A percentile compares a stretch with the other conserved stretches of the same genome.
phyloP scores from a whole-genome alignment of 805 yeast species.

The Saturnispora sekii region DNA sequence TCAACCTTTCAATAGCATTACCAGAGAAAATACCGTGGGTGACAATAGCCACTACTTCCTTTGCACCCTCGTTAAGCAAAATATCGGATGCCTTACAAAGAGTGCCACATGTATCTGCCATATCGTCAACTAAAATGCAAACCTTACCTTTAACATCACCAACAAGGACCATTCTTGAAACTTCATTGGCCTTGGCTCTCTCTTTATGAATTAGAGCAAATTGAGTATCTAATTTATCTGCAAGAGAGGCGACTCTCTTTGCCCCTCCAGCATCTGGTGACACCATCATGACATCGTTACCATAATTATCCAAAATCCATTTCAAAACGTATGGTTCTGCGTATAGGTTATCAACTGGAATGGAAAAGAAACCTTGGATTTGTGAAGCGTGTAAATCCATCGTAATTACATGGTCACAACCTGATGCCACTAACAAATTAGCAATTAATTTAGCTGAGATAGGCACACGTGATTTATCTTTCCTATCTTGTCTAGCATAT shows the following conservation, averaged over 20 bases:
- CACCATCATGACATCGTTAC: constrained; percentile 61
- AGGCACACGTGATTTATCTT: constrained; percentile 93
- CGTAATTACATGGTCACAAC: constrained; percentile 91
- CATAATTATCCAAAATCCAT: constrained; percentile 57
- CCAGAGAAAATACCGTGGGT: constrained; percentile 94
- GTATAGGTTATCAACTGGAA: constrained; percentile 91
- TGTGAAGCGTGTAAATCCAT: constrained; percentile 97
- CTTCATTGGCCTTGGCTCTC: constrained; percentile 91
- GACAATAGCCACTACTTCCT: constrained; percentile 81
- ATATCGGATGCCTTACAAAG: constrained; percentile 90
- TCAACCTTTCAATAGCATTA: constrained; percentile 65
- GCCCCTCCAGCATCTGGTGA: constrained; percentile 99
- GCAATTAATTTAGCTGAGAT: constrained; percentile 93
- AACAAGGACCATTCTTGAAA: constrained; percentile 87
- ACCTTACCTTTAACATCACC: constrained; percentile 84
- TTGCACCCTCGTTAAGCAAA: constrained; percentile 70
- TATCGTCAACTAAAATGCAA: constrained; percentile 87
- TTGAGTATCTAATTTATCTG: constrained; percentile 83
- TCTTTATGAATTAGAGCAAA: constrained; percentile 96
- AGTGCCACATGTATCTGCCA: constrained; percentile 99
- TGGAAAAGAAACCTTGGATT: constrained; percentile 92
- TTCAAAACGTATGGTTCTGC: constrained; percentile 88
- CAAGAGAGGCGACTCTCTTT: constrained; percentile 88
- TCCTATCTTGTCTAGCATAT: constrained; percentile 94
- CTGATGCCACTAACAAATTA: constrained; percentile 83